Evolutionary conservation across 1,284 basidiomycete genomes (phyloP), one percentile per base, ranked within the genome.

Genomic region (Mycena sp.): DNA sequence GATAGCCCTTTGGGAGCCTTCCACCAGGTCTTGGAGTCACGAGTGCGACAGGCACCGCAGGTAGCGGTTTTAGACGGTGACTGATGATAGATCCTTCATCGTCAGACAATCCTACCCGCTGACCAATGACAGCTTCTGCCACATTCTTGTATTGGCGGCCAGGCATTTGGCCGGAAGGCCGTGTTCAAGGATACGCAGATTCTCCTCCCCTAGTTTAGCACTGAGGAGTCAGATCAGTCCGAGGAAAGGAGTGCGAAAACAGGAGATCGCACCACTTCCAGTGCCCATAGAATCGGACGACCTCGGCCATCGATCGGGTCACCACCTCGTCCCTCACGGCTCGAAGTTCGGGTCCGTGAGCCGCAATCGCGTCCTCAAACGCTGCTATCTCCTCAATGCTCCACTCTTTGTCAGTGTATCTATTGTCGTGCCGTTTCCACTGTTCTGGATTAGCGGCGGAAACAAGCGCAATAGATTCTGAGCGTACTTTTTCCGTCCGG

Each of bases 11-110:
- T 91, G 5, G 93, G 92, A 53, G 93, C 90, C 76, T 92, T 90
- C 93, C 93, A 95, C 95, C 94, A 96, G 4, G 79, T 80, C 49
- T 82, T 85, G 9, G 89, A 92, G 67, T 90, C 90, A 64, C 86
- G 87, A 25, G 88, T 94, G 55, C 89, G 84, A 76, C 94, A 93
- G 6, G 92, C 89, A 40, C 90, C 90, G 75, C 94, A 95, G 58
- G 80, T 84, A 55, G 63, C 52, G 14, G 79, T 87, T 53, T 85
- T 82, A 23, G 84, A 82, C 16, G 83, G 80, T 83, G 81, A 12
- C 81, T 81, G 37, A 91, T 81, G 46, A 92, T 80, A 4, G 92
- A 95, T n/a, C 85, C 86, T 71, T 94, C 92, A 61, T 93, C 90
- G 56, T 92, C 90, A 3, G 85, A 83, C 14, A 83, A 75, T 61